phyloP scores from a whole-genome alignment of 495 filamentous ascomycete species.

The Trichoderma virens region DNA sequence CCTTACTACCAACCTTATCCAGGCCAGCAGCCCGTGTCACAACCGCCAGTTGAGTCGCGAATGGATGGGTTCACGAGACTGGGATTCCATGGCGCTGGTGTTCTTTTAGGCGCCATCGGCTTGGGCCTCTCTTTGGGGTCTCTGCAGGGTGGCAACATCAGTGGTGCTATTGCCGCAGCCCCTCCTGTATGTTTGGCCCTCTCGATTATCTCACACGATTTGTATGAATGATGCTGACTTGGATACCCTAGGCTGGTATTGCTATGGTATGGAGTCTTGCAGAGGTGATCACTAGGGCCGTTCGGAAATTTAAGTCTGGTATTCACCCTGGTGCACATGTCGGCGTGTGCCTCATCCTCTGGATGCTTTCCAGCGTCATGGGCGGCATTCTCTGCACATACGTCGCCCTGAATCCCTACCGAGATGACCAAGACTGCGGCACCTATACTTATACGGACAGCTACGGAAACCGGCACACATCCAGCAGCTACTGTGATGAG shows the following conservation, averaged over 20 bases:
- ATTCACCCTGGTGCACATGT: conserved; percentile 34
- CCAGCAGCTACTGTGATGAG: conserved; percentile 13
- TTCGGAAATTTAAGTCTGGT: conserved; percentile 19
- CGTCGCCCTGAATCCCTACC: conserved; percentile 10
- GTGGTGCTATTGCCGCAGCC: neutral
- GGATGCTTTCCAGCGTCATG: conserved; percentile 12
- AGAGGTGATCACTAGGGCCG: conserved; percentile 27
- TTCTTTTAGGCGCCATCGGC: neutral
- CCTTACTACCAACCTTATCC: neutral
- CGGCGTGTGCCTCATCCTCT: conserved; percentile 29
- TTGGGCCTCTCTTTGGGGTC: neutral
- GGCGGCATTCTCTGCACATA: conserved; percentile 14
- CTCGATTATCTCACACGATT: neutral
- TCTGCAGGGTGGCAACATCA: neutral
- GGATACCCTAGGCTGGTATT: conserved; percentile 18
- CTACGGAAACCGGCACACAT: neutral
- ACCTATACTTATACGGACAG: conserved; percentile 10
- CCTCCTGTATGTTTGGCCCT: neutral
- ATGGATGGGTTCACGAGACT: neutral
- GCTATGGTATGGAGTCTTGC: conserved; percentile 28
- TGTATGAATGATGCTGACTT: neutral
- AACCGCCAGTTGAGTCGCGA: neutral
- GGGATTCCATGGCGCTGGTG: neutral
- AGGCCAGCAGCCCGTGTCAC: neutral
- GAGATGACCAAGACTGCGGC: conserved; percentile 8